A percentile compares a stretch with the other conserved stretches of the same genome.
Evolutionary conservation across 768 basidiomycete genomes (phyloP).

Genomic region (Trametes maxima): DNA sequence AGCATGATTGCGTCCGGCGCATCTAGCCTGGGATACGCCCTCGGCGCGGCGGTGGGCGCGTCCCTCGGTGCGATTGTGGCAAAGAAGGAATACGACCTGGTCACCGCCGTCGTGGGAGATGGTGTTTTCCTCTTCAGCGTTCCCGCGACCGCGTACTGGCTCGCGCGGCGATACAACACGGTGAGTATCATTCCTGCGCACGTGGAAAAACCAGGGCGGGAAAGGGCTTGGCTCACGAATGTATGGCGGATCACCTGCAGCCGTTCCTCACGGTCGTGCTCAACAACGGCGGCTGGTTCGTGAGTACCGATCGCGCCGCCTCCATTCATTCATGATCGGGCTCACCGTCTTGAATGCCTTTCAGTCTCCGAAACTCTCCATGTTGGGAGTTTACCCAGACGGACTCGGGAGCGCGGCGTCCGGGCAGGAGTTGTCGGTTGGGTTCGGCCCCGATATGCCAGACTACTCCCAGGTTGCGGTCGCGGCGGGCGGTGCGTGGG

Average conservation of each 20-base stretch:
- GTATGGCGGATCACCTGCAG: slow-evolving; percentile 34
- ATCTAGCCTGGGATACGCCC: slow-evolving; percentile 67
- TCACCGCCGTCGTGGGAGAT: slow-evolving; percentile 66
- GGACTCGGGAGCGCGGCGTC: slow-evolving; percentile 49
- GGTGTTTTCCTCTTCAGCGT: slow-evolving; percentile 70
- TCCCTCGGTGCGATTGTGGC: slow-evolving; percentile 43
- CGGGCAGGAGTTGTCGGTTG: slow-evolving; percentile 56
- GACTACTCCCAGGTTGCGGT: slow-evolving; percentile 65
- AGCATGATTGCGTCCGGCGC: slow-evolving; percentile 59
- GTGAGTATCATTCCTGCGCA: slow-evolving; percentile 38
- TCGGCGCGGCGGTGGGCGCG: slow-evolving; percentile 67
- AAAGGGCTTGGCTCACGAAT: background rate
- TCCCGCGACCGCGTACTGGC: slow-evolving; percentile 68
- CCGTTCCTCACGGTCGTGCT: slow-evolving; percentile 71
- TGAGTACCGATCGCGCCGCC: slow-evolving; percentile 29
- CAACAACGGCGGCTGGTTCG: slow-evolving; percentile 74
- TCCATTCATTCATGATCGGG: background rate
- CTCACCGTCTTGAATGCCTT: background rate
- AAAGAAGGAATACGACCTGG: slow-evolving; percentile 48
- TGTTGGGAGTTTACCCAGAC: slow-evolving; percentile 64
- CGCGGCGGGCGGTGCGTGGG: slow-evolving; percentile 72
- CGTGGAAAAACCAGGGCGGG: background rate
- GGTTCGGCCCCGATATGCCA: slow-evolving; percentile 64
- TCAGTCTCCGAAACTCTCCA: slow-evolving; percentile 62
- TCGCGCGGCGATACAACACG: slow-evolving; percentile 68